Evolutionary conservation across 495 filamentous ascomycete species (phyloP).

Genomic region (Neurospora tetrasperma): DNA sequence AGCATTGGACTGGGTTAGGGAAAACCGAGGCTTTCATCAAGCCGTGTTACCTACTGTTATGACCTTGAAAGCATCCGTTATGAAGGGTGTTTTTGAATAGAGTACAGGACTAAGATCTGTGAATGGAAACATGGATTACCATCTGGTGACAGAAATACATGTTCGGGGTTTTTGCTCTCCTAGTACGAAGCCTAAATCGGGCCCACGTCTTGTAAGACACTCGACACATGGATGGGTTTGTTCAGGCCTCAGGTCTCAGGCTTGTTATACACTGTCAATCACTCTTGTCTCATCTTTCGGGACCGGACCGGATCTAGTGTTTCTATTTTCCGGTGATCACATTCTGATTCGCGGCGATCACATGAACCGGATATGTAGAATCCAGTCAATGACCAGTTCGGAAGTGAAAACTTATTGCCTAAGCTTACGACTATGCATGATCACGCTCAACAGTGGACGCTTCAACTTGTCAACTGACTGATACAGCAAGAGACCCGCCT

Average conservation of each 20-base stretch:
- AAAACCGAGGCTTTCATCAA: background rate
- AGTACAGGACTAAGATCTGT: background rate
- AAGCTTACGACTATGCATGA: too few species aligned
- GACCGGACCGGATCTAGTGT: background rate
- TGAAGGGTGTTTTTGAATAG: background rate
- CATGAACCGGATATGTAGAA: background rate
- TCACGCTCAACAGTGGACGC: too few species aligned
- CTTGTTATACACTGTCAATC: background rate
- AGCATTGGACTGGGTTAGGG: background rate
- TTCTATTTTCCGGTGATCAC: background rate
- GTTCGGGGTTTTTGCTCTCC: background rate
- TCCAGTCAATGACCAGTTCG: too few species aligned
- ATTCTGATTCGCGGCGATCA: background rate
- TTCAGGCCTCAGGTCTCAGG: background rate
- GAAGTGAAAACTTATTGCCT: too few species aligned
- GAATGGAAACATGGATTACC: background rate
- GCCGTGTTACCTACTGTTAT: background rate
- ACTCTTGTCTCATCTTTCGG: background rate
- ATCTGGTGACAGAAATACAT: too few species aligned
- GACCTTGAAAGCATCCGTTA: background rate
- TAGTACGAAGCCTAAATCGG: background rate
- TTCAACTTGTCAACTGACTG: too few species aligned
- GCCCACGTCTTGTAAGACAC: background rate
- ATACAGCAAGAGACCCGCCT: too few species aligned
- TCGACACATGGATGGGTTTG: background rate